Base-by-base conservation (phyloP, 2,329 filamentous ascomycete genomes). In the Aureobasidium sp. region DNA sequence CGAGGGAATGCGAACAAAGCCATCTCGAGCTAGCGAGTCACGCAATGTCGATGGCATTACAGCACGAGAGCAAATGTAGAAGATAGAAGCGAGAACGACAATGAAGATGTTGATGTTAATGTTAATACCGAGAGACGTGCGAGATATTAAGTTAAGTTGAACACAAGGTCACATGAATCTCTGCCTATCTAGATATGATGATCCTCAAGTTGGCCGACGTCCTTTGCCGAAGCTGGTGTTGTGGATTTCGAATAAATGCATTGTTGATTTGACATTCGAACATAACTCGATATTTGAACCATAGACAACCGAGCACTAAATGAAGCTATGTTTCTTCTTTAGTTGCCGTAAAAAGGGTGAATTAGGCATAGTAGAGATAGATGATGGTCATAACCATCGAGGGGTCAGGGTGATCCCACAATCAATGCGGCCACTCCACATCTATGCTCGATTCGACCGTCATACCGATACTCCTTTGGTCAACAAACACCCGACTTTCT, bases 1-100 rank as follows among this genome's bases (percentile, higher is more conserved):
- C 39, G 81, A 81, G 44, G 84, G 86, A 69, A 94, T 81, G 61
- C 88, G 76, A 53, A 93, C 87, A 79, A 87, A 96, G 73, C 91
- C 91, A 73, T 94, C 83, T 59, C 77, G 77, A 64, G 85, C 80
- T 67, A 93, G 86, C 62, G 79, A 73, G 64, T 78, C 75, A 58
- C 80, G 76, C 59, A 83, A 75, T 14, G 71, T 53, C 41, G 47
- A 60, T 16, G 57, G n/a, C 57, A 59, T 59, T 47, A 30, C 25
- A 53, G 13, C 13, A 54, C 3, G 16, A 34, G 13, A 14, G 11
- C 16, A 5, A 45, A 5, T 36, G 53, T 9, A 9, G 39, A 55
- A 21, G 21, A 21, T 21, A 21, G 21, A 21, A 21, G 21, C 21
- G 21, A 21, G 21, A 21, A 21, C 21, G 21, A 21, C 21, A 21